Base-by-base conservation (phyloP, 2,329 filamentous ascomycete genomes). In the Diaporthe velutina region DNA sequence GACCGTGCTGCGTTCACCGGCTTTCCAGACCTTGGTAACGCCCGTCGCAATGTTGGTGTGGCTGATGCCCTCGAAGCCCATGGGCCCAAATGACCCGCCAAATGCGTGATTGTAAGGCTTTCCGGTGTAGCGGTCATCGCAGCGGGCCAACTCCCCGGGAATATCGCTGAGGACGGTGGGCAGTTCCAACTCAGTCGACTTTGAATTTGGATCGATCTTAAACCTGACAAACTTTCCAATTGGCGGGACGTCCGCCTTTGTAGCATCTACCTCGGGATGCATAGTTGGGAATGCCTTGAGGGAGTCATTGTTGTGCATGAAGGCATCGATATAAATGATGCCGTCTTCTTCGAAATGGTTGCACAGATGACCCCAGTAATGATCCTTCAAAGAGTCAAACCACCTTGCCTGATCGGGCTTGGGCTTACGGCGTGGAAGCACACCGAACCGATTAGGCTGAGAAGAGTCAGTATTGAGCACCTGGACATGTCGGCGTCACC, bases 181-280 rank as follows among this genome's bases (percentile, higher is more conserved):
- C 13, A 60, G 22, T 17, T 60, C 57, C 33, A 60, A 6, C 12
- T 60, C 57, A 2, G 22, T 60, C 10, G 57, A 60, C 28, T 60
- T 40, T 12, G 57, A 60, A 3, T 25, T 40, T 7, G 57, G 57
- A 8, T 60, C 57, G 35, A 60, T 60, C 57, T 60, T 60, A 35
- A 60, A 60, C 57, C 57, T 40, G 12, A 60, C 57, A 28, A 60
- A 60, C n/a, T 60, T 60, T n/a, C 57, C 57, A 5, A 60, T n/a
- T 3, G 57, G 57, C 22, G 57, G 57, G 13, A 60, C 33, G 17
- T 60, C 35, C 9, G 57, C n/a, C 35, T 60, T 60, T n/a, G 35
- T 35, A 60, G 57, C 57, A 60, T 60, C 57, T 3, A 60, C 57
- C 13, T 60, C 35, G 6, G 57, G 57, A 2, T 60, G 57, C 57